Base-by-base conservation (phyloP, 2,329 filamentous ascomycete species). In the Didymella arachidicola region DNA sequence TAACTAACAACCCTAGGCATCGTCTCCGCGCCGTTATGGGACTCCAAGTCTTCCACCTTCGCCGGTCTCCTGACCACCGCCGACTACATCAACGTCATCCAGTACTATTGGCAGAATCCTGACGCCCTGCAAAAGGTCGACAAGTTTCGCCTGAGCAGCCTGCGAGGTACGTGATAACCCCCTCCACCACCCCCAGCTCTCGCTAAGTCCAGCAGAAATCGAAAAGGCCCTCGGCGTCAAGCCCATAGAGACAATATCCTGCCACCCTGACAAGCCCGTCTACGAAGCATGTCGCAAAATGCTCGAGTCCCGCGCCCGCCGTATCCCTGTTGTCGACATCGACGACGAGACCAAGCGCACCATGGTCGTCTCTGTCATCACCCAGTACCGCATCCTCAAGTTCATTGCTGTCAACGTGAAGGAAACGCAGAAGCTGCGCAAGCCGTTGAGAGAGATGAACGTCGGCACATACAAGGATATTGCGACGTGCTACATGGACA, bases 91-190 rank as follows among this genome's bases (percentile, higher is more conserved):
- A 99, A 99, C 73, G 90, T 99, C 57, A 96, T 99, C 39, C 94
- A 98, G 77, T 99, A 99, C 79, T 98, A 99, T 82, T 97, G 93
- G 83, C 93, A 98, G 78, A 96, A 95, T 69, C 95, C 94, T 2
- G 92, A 96, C 66, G 90, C 93, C 58, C 86, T 98, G 61, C 87
- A 89, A 65, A 89, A 94, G 74, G 91, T 99, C 69, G 95, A 98
- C 67, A 91, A 97, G 77, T 97, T 99, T 77, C 89, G 92, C 45
- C 81, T 99, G 62, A 94, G 91, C 79, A 97, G 92, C 74, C 85
- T 99, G 58, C 87, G 94, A 85, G 92, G 93, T 96, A 82, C 49
- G 45, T 18, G 30, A 18, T 26, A 41, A 41, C 7, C 26, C 19
- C 25, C 22, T 58, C 19, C 16, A 29, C 16, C 42, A 41, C 8